Evolutionary conservation across 2,329 filamentous ascomycete species (phyloP).

Genomic region (Monosporascus sp.): DNA sequence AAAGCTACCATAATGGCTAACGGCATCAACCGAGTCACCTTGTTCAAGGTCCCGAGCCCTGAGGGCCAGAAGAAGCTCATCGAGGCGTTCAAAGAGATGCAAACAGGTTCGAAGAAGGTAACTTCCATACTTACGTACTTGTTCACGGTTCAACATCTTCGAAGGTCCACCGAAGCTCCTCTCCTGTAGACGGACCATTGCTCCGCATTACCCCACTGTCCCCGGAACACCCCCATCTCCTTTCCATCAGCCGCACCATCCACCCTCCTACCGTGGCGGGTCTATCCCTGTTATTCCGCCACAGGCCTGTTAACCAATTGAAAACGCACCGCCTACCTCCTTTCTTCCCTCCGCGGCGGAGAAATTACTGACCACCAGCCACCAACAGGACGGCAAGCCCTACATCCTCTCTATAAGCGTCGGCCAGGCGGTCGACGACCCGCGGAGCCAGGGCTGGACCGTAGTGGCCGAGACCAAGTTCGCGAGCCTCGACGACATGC

Average conservation of each 20-base stretch:
- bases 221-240: too few relatives aligned
- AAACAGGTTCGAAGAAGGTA: conserved; percentile 38
- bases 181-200: neutral
- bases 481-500: conserved; percentile 60
- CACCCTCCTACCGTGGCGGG: too few relatives aligned
- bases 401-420: conserved; percentile 59
- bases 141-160: conserved; percentile 4
- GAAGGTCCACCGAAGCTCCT: neutral
- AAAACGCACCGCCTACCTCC: too few relatives aligned
- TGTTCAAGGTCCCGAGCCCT: conserved; percentile 47
- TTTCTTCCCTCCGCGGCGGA: neutral
- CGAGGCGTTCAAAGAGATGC: conserved; percentile 38
- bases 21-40: conserved; percentile 42
- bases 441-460: conserved; percentile 61
- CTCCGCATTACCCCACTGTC: too few relatives aligned
- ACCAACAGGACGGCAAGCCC: conserved; percentile 59
- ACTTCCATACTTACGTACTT: neutral
- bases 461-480: conserved; percentile 60
- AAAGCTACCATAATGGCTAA: neutral
- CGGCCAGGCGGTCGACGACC: conserved; percentile 49
- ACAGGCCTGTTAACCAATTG: too few relatives aligned
- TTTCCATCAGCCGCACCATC: too few relatives aligned
- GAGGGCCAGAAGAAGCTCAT: conserved; percentile 40
- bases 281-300: neutral
- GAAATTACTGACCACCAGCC: neutral